Evolutionary conservation across 1,284 basidiomycete genomes (phyloP).

Genomic region (Ceratobasidium sp.): DNA sequence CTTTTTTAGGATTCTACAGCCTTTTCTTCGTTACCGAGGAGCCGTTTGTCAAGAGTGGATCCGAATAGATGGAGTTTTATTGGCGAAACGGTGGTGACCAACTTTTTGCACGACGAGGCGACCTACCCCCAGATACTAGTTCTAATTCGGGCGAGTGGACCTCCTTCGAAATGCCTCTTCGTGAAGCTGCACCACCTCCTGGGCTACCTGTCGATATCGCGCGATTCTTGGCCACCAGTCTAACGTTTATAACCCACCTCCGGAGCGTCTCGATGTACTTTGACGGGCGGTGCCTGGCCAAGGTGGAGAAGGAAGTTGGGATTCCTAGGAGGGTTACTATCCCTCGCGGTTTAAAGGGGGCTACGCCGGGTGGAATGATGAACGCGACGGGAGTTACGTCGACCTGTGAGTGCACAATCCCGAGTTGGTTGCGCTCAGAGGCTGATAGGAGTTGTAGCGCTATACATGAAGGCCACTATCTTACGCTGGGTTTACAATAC

Average conservation of each 20-base stretch:
- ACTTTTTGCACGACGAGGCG: constrained; percentile 83
- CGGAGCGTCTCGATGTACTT: constrained; percentile 82
- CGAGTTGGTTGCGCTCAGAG: constrained; percentile 7
- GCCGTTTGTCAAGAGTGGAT: constrained; percentile 91
- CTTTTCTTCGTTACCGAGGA: constrained; percentile 90
- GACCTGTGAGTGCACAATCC: constrained; percentile 65
- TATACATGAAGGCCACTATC: constrained; percentile 86
- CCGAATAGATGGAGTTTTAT: constrained; percentile 95
- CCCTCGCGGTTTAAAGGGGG: constrained; percentile 63
- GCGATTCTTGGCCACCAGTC: constrained; percentile 90
- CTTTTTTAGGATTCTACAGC: constrained; percentile 76
- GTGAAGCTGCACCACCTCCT: constrained; percentile 88
- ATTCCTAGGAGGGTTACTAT: constrained; percentile 70
- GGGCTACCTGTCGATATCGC: constrained; percentile 84
- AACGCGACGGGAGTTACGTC: constrained; percentile 73
- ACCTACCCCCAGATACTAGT: constrained; percentile 63
- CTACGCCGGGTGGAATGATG: constrained; percentile 71
- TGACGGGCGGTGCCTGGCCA: constrained; percentile 82
- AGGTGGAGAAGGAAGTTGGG: constrained; percentile 78
- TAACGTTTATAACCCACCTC: constrained; percentile 94
- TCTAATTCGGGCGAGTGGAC: constrained; percentile 72
- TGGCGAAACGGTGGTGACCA: constrained; percentile 93
- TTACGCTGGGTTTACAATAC: constrained; percentile 85
- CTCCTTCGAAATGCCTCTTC: constrained; percentile 89
- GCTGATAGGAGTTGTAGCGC: constrained; percentile 60